Base-by-base conservation (phyloP, 176 grass and related monocot genomes). In the Zoysia pacifica region DNA sequence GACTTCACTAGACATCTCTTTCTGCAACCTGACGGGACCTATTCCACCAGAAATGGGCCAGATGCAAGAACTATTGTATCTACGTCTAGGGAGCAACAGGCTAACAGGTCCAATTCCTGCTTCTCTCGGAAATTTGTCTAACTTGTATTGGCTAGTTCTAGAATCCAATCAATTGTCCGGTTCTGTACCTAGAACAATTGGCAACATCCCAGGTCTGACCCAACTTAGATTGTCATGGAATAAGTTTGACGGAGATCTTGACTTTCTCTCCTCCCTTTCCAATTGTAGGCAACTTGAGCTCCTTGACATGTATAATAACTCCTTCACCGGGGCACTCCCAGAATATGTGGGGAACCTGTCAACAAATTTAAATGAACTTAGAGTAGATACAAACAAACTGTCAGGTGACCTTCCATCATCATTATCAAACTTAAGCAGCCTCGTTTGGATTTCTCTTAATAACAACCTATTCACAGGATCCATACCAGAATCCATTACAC, bases 371-470 rank as follows among this genome's bases (percentile, higher is more conserved):
- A 2, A 3, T 62, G 3, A 18, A 16, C n/a, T 73, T 56, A 1
- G 9, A 13, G 47, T 16, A 42, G 20, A 4, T 13, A 3, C 44
- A 0, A 81, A 72, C 11, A 72, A 63, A 14, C 39, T 72, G 50
- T 62, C 46, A 19, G 69, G 79, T 40, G 45, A 18, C 16, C 15
- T 82, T 42, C 79, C 79, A 43, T 48, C 69, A 50, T 42, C 58
- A 11, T 5, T 82, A 2, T 19, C 68, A 73, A 81, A 82, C 61
- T 49, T 82, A 52, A 82, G 36, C 37, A 40, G 38, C 14, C 79
- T 82, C 13, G 1, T 1, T 49, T 0, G 1, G 9, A 8, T 48
- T 39, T 14, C 15, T 6, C 43, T 81, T 59, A 1, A 20, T 0
- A 11, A 61, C 44, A 81, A 81, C 67, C 78, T 48, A 61, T 5